A percentile compares a stretch with the other conserved stretches of the same genome.
Evolutionary conservation across 768 basidiomycete genomes (phyloP).

Genomic region (Rhodotorula graminis): DNA sequence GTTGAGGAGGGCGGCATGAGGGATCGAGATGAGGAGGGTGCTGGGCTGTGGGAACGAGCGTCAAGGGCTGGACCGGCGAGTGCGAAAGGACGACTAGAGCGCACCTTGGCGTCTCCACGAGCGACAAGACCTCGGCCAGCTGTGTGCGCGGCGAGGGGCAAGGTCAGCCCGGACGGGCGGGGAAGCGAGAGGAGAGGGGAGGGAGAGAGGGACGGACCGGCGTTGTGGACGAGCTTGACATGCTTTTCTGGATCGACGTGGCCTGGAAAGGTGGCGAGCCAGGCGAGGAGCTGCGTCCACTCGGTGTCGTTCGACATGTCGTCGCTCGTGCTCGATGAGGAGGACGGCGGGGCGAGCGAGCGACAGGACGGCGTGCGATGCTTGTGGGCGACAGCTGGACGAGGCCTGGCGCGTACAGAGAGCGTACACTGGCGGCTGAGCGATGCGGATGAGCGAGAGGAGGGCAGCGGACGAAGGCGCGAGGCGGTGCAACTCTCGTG

Average conservation of each 20-base stretch:
- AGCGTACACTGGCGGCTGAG: too few relatives aligned
- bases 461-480: too few relatives aligned
- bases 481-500: too few relatives aligned
- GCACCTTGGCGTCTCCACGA: constrained; percentile 6
- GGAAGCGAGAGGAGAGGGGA: too few relatives aligned
- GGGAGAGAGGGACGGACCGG: constrained; percentile 1
- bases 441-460: too few relatives aligned
- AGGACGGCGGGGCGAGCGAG: neutral
- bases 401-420: too few relatives aligned
- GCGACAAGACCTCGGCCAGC: constrained; percentile 38
- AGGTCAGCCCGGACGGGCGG: neutral
- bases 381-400: too few relatives aligned
- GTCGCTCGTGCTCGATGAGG: neutral
- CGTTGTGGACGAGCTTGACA: constrained; percentile 20
- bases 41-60: constrained; percentile 49
- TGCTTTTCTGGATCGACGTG: constrained; percentile 4
- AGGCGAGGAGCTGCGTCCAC: constrained; percentile 12
- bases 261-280: constrained; percentile 8
- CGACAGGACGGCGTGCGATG: too few relatives aligned
- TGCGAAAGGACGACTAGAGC: neutral
- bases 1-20: constrained; percentile 68
- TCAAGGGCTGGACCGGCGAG: neutral
- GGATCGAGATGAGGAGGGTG: constrained; percentile 63
- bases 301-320: neutral
- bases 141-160: neutral